These are phyloP conservation scores for Starmerella tilneyi DNA, from an alignment of 805 yeast species.

Conservation along the genomic window DNA sequence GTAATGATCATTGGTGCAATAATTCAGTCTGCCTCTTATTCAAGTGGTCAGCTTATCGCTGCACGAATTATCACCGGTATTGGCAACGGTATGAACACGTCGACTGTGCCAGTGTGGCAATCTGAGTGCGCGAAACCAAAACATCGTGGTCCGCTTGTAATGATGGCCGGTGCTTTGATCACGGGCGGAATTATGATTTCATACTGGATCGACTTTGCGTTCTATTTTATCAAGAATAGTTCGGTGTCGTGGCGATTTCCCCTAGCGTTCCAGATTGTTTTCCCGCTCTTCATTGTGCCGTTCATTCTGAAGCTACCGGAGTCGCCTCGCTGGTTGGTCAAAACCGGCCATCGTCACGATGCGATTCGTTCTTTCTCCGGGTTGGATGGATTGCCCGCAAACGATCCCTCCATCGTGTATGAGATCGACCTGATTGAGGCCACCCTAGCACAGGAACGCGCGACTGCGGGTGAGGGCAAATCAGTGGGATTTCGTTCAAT, in stretches of 20 bases:
- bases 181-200: conserved; percentile 61
- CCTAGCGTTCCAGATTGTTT: conserved; percentile 44
- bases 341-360: conserved; percentile 43
- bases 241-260: conserved; percentile 60
- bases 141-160: conserved; percentile 51
- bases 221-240: conserved; percentile 48
- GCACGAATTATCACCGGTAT: conserved; percentile 60
- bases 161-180: conserved; percentile 54
- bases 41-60: conserved; percentile 54
- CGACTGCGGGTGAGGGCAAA: conserved; percentile 7
- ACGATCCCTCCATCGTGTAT: conserved; percentile 5
- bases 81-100: conserved; percentile 63
- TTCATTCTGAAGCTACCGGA: conserved; percentile 56
- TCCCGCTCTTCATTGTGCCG: conserved; percentile 19
- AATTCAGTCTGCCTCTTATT: conserved; percentile 46
- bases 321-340: conserved; percentile 72
- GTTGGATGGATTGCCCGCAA: conserved; percentile 26
- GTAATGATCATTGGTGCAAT: conserved; percentile 49
- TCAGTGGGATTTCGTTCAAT: conserved; percentile 34
- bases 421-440: conserved; percentile 16
- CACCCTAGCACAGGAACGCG: conserved; percentile 13
- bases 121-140: conserved; percentile 56
- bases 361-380: conserved; percentile 41
- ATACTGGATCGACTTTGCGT: conserved; percentile 60
- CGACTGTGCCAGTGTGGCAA: conserved; percentile 68